Conservation (phyloP, 768 basidiomycete genomes). For the Naganishia antarctica region DNA sequence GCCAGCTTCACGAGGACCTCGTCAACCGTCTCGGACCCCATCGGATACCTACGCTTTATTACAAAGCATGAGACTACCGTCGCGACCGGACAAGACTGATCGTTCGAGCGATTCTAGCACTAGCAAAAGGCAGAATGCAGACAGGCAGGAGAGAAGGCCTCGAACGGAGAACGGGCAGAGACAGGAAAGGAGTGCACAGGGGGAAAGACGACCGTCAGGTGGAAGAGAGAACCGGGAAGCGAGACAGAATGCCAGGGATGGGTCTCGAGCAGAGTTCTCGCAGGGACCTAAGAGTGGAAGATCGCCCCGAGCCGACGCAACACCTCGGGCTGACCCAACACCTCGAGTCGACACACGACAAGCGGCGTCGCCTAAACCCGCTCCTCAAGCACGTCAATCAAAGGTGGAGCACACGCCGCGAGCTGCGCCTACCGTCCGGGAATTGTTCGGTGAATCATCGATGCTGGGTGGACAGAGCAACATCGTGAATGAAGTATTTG, state of each 20-base stretch:
- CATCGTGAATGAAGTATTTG: background rate
- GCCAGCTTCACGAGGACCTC: slow-evolving; percentile 8
- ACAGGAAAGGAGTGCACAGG: background rate
- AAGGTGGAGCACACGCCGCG: background rate
- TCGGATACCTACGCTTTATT: background rate
- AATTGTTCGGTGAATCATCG: slow-evolving; percentile 8
- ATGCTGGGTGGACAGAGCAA: slow-evolving; percentile 10
- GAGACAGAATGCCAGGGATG: background rate
- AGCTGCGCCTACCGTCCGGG: slow-evolving; percentile 2
- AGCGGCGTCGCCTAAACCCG: background rate
- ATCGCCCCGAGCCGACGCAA: background rate
- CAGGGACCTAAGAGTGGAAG: background rate
- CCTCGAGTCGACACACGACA: background rate
- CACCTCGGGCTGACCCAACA: background rate
- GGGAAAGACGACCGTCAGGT: too few species aligned
- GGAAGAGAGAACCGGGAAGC: background rate
- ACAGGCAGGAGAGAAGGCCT: slow-evolving; percentile 12
- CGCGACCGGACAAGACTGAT: background rate
- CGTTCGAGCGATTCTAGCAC: background rate
- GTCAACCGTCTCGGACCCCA: background rate
- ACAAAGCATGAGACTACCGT: background rate
- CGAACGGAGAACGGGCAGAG: slow-evolving; percentile 19
- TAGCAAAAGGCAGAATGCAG: background rate
- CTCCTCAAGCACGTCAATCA: background rate
- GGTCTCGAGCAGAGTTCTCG: background rate